Base-by-base conservation (phyloP, 139 green algal genomes). In the Tetraselmis chui region DNA sequence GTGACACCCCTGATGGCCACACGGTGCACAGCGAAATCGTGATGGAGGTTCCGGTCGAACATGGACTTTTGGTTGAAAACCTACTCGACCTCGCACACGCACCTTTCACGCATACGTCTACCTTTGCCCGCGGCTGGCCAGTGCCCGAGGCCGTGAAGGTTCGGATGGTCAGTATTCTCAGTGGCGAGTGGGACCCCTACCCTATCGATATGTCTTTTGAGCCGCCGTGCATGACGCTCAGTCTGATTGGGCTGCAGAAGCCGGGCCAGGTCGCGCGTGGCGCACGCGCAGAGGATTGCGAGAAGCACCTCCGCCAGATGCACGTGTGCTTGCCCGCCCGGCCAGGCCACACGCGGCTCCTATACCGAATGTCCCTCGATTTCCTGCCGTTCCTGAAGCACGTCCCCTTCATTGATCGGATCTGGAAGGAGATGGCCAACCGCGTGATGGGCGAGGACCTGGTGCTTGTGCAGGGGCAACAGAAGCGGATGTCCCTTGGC, bases 31-130 rank as follows among this genome's bases (percentile, higher is more conserved):
- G 95, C 0, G 94, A 98, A 85, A 92, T 97, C 76, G 88, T 90
- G 83, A 79, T 99, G 59, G 95, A 99, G 58, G 95, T 99, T 30
- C 95, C 95, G 0, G 96, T 99, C 75, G 97, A 99, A 89, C 95
- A 98, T 84, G 97, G 97, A 5, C 90, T 99, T 86, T 91, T 99
- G 82, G 90, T 99, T 79, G 97, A 99, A 91, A 99, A 99, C 87
- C 90, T 99, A 59, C 89, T 99, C 30, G 97, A 99, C 87, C 91
- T 99, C 29, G 97, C 97, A 0, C 97, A 99, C 84, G 97, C 97
- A 2, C 97, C 97, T 79, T 99, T 99, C 91, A 99, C 97, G 1
- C 97, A 99, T 89, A 97, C 93, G 26, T 86, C 86, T 76, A 99
- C 96, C 30, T 99, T 99, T 90, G 96, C 96, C 27, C 93, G 94